Evolutionary conservation across 2,329 filamentous ascomycete species (phyloP), one percentile per base, ranked within the genome.

Genomic region (Colletotrichum incanum): DNA sequence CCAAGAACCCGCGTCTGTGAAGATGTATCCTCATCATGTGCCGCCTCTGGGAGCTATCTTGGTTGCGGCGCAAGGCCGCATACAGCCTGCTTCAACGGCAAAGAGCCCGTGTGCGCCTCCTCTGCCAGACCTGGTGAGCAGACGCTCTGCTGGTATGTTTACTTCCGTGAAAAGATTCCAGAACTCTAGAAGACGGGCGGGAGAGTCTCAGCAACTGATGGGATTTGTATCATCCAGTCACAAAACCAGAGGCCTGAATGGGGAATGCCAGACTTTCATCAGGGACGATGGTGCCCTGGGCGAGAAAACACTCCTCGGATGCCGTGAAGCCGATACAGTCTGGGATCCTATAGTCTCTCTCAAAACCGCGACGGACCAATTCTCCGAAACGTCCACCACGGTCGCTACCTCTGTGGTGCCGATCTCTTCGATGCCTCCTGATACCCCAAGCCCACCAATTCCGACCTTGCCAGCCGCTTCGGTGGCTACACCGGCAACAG

Each of bases 81-180:
- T 34, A 68, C 64, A 1, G 20, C 52, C 0, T 72, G 69, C 39
- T 58, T 69, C 0, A 50, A 37, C 11, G 43, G 52, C 3, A 28
- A 34, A 26, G 58, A 67, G 3, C n/a, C 50, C 11, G 43, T 47
- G 34, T 72, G 69, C 52, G 58, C 16, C 3, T 23, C 58, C 6
- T 55, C 58, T 3, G 56, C n/a, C 26, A 43, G 18, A 28, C 23
- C 20, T 6, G 65, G 69, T 1, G 37, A 39, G 11, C 34, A 64
- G 37, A 72, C 69, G 11, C 34, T 72, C 11, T 72, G 69, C 39
- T 72, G 69, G 69, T 72, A 69, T 16, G 69, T 47, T 9, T 3
- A 5, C 3, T 5, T 16, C 8, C 6, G 12, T 12, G 18, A 14
- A 6, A 12, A n/a, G 23, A 18, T 26, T 0, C 11, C 23, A 18